Base-by-base conservation (phyloP, 177 flowering plant genomes). In the Vitis hybrid region DNA sequence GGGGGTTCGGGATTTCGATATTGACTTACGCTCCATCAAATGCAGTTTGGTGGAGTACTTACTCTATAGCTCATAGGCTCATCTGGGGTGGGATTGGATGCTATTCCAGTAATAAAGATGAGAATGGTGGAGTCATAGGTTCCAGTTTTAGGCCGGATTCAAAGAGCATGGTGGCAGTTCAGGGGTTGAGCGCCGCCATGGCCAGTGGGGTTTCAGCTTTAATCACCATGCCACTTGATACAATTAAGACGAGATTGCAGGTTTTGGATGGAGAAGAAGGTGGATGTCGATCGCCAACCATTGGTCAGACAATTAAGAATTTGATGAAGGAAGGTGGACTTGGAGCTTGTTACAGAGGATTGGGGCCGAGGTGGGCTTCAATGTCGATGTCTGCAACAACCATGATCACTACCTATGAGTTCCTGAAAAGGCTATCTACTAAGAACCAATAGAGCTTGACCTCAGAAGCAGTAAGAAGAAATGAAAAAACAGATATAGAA, bases 1-100 rank as follows among this genome's bases (percentile, higher is more conserved):
- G 97, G 49, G 98, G 98, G 15, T 94, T 94, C 75, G 98, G 98
- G 76, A 80, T 92, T 50, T 94, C 98, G 1, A 89, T 90, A 33
- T 14, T 92, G 70, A 88, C 97, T 3, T 92, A 92, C 65, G 97
- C 98, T 0, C 98, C 98, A 3, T 94, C 97, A 0, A 94, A 92
- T 88, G 98, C 97, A 2, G 88, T 89, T n/a, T 94, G 98, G 98
- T 94, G 98, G 97, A 89, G 91, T 6, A 90, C 97, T 15, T 94
- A 92, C 74, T 90, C 97, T 2, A 84, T 89, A 0, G 82, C 89
- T 0, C 87, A 92, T 45, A 73, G 89, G 68, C 64, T 84, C 3
- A 75, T 90, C 21, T 89, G 92, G 95, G 82, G 82, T 29, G 81
- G 85, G 3, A 3, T 89, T 31, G 81, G 89, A n/a, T 84, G 83